Percentiles rank a stretch among this genome's conserved stretches.
Evolutionary conservation across 2,329 filamentous ascomycete species (phyloP).

Genomic region (Xylaria sp.): DNA sequence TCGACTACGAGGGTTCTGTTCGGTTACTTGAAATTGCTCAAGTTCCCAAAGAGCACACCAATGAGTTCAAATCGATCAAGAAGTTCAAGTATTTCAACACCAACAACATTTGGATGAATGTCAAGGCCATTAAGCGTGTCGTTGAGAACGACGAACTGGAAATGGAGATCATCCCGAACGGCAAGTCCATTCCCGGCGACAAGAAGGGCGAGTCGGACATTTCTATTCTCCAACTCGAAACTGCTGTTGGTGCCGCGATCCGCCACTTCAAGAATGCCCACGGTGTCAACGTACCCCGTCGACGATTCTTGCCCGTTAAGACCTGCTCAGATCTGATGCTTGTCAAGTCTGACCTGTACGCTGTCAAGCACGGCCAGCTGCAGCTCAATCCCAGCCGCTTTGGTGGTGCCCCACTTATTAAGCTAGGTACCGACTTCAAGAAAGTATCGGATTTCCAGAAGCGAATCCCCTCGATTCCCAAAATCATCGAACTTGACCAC

Average conservation of each 20-base stretch:
- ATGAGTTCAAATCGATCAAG: conserved; percentile 99
- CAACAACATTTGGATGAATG: conserved; percentile 99
- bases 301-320: conserved; percentile 99
- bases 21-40: conserved; percentile 98
- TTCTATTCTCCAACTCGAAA: conserved; percentile 98
- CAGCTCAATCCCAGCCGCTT: conserved; percentile 97
- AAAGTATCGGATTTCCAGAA: conserved; percentile 98
- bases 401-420: conserved; percentile 96
- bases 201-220: conserved; percentile 99
- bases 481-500: conserved; percentile 92
- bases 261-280: conserved; percentile 99
- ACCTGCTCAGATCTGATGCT: conserved; percentile 99
- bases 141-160: conserved; percentile 98
- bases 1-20: conserved; percentile 97
- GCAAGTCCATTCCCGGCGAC: conserved; percentile 97
- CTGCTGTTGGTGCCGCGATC: conserved; percentile 96
- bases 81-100: conserved; percentile 99
- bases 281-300: conserved; percentile 97
- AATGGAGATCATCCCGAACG: conserved; percentile 99
- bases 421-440: conserved; percentile 99
- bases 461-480: conserved; percentile 86
- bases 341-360: conserved; percentile 99
- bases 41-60: conserved; percentile 99
- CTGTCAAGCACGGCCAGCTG: conserved; percentile 96
- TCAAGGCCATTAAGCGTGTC: conserved; percentile 96